Percentiles rank a stretch among this genome's conserved stretches.
These are phyloP conservation scores for Neltuma alba DNA, from an alignment of 306 rosid genomes.

Conservation along the genomic window DNA sequence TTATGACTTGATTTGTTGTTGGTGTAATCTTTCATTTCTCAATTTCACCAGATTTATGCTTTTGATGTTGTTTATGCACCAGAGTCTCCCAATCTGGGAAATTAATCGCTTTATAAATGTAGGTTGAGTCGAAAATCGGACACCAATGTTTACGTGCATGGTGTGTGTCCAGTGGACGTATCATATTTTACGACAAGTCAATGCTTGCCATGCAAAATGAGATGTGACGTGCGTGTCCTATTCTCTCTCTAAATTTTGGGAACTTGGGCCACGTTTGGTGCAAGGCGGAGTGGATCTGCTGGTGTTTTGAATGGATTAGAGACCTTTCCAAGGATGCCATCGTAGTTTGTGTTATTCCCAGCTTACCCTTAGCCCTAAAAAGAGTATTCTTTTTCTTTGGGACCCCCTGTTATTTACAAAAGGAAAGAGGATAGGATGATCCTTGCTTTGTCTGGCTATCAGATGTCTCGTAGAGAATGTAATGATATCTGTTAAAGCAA, in stretches of 20 bases:
- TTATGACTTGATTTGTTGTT: conserved; percentile 45
- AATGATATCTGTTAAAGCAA: too few species aligned
- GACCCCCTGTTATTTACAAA: too few species aligned
- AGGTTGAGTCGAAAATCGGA: not conserved
- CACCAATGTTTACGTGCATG: not conserved
- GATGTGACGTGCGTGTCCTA: too few species aligned
- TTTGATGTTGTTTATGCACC: not conserved
- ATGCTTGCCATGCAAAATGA: not conserved
- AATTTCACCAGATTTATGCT: not conserved
- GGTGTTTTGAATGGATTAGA: too few species aligned
- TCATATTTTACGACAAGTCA: not conserved
- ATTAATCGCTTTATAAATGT: not conserved
- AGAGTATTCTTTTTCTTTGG: too few species aligned
- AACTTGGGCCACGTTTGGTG: not conserved
- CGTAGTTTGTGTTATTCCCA: too few species aligned
- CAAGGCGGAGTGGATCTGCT: not conserved
- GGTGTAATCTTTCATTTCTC: not conserved
- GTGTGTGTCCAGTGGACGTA: not conserved
- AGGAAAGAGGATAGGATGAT: too few species aligned
- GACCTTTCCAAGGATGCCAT: too few species aligned
- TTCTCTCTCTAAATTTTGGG: not conserved
- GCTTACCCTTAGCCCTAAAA: too few species aligned
- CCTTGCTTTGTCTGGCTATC: too few species aligned
- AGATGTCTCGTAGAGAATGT: too few species aligned
- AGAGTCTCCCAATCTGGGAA: not conserved